Conservation (phyloP, 179 eudicot species). For the Beta corolliflora region DNA sequence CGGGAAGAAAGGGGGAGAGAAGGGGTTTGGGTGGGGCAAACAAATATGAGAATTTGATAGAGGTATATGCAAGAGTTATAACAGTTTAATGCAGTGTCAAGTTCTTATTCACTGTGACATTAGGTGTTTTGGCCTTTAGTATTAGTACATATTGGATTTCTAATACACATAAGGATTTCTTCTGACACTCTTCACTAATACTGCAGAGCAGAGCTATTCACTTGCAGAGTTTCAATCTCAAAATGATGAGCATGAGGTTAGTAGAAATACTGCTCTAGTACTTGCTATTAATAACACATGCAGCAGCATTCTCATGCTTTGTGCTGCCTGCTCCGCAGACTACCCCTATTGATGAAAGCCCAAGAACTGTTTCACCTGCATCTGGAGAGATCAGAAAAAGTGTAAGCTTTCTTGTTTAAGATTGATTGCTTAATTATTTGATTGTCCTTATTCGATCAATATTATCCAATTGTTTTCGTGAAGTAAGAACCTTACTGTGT, state of each 20-base stretch:
- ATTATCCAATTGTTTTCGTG: neutral
- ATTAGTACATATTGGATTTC: neutral
- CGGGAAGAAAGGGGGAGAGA: neutral
- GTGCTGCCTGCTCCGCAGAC: constrained; percentile 42
- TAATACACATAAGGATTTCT: neutral
- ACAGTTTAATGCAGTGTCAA: neutral
- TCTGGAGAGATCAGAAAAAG: constrained; percentile 37
- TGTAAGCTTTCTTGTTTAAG: constrained; percentile 40
- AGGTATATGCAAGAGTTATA: neutral
- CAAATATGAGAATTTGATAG: neutral
- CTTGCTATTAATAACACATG: neutral
- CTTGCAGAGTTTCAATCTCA: constrained; percentile 40
- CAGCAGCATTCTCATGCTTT: constrained; percentile 19
- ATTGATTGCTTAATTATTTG: neutral
- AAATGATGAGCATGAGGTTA: constrained; percentile 50
- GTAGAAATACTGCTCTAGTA: constrained; percentile 4
- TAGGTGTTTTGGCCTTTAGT: neutral
- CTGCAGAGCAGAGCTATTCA: constrained; percentile 64
- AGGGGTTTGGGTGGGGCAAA: neutral
- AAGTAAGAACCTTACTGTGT: constrained; percentile 7
- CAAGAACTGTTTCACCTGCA: constrained; percentile 37
- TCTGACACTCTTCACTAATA: constrained; percentile 29
- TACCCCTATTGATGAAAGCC: constrained; percentile 34
- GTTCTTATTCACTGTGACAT: neutral
- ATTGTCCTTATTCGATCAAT: neutral